Conservation (phyloP, 176 grass and related monocot genomes). For the maize (Zea mays) region Zm-B73-REFERENCE-NAM-5.0 NC_050096.1:166673001-166673500, state of each 20-base stretch:
- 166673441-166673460: conserved; percentile 64
- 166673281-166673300: conserved; percentile 69
- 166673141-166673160: conserved; percentile 80
- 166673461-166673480: conserved; percentile 60
- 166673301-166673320: conserved; percentile 84
- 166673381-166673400: neutral
- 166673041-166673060: conserved; percentile 77
- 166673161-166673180: conserved; percentile 81
- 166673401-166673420: neutral
- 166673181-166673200: conserved; percentile 47
- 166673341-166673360: neutral
- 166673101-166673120: conserved; percentile 69
- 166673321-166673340: conserved; percentile 48
- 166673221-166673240: conserved; percentile 16
- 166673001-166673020: conserved; percentile 70
- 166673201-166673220: conserved; percentile 26
- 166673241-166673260: conserved; percentile 14
- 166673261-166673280: conserved; percentile 77
- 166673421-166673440: neutral
- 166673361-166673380: neutral
- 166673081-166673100: conserved; percentile 72
- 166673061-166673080: conserved; percentile 78
- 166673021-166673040: conserved; percentile 70
- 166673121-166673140: conserved; percentile 57
- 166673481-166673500: conserved; percentile 70